These are phyloP conservation scores for Backusella luteola DNA, from an alignment of 192 early-diverging fungal species.

Conservation along the genomic window DNA sequence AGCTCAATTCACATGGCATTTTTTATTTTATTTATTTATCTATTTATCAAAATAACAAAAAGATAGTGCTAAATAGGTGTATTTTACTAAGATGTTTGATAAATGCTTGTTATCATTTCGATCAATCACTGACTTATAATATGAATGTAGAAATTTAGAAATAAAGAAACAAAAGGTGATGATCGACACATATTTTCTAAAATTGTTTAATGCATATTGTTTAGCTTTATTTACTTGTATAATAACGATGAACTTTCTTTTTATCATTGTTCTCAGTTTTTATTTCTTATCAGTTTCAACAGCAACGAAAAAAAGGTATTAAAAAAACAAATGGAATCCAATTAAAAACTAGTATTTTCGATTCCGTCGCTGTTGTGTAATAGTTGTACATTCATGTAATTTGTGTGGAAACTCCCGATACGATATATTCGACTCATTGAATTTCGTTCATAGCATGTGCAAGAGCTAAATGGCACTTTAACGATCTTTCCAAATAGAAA, in stretches of 20 bases:
- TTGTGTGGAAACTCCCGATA: neutral
- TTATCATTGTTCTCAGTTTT: neutral
- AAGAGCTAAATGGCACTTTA: conserved; percentile 30
- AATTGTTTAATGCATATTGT: neutral
- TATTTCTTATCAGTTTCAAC: neutral
- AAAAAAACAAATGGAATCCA: neutral
- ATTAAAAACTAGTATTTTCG: neutral
- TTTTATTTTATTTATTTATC: too few relatives aligned
- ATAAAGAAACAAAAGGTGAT: neutral
- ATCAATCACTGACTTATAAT: neutral
- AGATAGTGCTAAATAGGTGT: neutral
- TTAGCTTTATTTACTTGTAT: neutral
- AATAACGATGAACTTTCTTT: neutral
- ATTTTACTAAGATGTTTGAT: neutral
- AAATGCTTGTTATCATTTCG: neutral
- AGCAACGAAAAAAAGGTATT: neutral
- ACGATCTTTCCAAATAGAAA: conserved; percentile 20
- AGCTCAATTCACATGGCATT: neutral
- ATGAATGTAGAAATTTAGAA: neutral
- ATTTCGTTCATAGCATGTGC: conserved; percentile 40
- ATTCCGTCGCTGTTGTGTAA: neutral
- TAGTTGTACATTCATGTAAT: neutral
- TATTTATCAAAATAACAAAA: neutral
- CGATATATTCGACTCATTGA: conserved; percentile 8
- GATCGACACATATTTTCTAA: neutral